Percentiles rank a stretch among this genome's conserved stretches.
Evolutionary conservation across 2,329 filamentous ascomycete genomes (phyloP).

Genomic region (Clonostachys solani): DNA sequence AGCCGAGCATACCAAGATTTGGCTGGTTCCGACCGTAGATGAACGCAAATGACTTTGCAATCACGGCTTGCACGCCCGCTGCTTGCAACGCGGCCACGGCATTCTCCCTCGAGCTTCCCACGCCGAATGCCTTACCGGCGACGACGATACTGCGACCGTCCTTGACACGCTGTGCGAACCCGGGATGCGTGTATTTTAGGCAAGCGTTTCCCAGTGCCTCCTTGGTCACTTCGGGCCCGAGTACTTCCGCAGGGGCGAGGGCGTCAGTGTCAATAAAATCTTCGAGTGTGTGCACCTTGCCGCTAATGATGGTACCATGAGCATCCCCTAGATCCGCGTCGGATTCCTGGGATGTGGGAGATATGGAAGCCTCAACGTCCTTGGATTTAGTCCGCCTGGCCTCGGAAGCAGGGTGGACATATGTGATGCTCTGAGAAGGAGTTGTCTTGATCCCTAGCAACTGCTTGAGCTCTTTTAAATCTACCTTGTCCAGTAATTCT

Average conservation of each 20-base stretch:
- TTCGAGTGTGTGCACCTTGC: no score
- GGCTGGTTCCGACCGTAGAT: constrained; percentile 9
- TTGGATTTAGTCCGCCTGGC: no score
- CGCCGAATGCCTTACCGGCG: constrained; percentile 3
- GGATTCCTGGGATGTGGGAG: no score
- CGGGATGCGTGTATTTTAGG: constrained; percentile 8
- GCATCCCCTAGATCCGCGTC: no score
- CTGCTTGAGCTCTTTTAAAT: neutral
- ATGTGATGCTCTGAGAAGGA: no score
- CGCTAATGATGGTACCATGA: no score
- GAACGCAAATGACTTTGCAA: constrained; percentile 9
- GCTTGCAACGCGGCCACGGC: constrained; percentile 7
- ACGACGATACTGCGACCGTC: constrained; percentile 5
- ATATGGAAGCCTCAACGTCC: no score
- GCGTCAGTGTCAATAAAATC: constrained; percentile 3
- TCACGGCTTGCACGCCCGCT: constrained; percentile 5
- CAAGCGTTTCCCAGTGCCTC: constrained; percentile 11
- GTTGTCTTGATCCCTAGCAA: neutral
- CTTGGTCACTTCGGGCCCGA: constrained; percentile 9
- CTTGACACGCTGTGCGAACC: constrained; percentile 7
- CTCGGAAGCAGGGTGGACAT: no score
- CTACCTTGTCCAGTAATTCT: neutral
- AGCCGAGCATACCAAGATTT: constrained; percentile 7
- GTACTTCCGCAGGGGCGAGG: constrained; percentile 6
- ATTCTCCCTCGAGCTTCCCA: constrained; percentile 6